A percentile compares a stretch with the other conserved stretches of the same genome.
These are phyloP conservation scores for Mallotus japonicus DNA, from an alignment of 441 rosid genomes.

Conservation along the genomic window DNA sequence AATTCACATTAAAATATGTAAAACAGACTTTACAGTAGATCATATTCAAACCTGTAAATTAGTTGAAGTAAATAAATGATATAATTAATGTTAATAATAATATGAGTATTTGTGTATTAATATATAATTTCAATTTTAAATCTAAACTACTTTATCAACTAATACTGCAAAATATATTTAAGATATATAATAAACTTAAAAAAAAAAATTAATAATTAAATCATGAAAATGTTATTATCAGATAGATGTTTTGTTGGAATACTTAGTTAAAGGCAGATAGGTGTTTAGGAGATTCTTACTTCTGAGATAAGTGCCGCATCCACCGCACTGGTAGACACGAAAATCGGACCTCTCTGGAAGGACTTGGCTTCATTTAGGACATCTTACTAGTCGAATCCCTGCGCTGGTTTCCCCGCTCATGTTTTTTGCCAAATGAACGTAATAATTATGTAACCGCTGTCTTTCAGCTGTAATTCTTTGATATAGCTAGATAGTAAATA, in stretches of 20 bases:
- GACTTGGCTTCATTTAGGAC: conserved; percentile 71
- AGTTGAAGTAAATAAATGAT: too few species aligned
- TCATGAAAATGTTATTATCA: too few species aligned
- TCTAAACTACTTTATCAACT: too few species aligned
- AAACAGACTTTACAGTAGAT: too few species aligned
- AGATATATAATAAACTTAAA: too few species aligned
- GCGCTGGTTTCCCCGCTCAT: conserved; percentile 42
- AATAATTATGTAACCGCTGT: not conserved
- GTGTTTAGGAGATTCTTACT: conserved; percentile 36
- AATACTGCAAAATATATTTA: too few species aligned
- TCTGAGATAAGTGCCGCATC: conserved; percentile 60
- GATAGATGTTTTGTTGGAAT: not conserved
- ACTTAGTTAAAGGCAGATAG: not conserved
- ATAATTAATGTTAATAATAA: too few species aligned
- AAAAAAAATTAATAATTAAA: too few species aligned
- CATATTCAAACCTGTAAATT: too few species aligned
- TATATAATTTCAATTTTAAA: too few species aligned
- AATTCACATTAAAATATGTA: too few species aligned
- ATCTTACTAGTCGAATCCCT: conserved; percentile 61
- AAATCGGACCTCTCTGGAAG: conserved; percentile 64
- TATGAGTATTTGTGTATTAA: too few species aligned
- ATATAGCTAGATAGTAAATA: not conserved
- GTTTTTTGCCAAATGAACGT: conserved; percentile 23
- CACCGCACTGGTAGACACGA: conserved; percentile 73
- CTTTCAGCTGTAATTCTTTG: conserved; percentile 5